Percentiles rank a stretch among this genome's conserved stretches.
These are phyloP conservation scores for Paxillus rubicundulus DNA, from an alignment of 768 basidiomycete species.

Conservation along the genomic window DNA sequence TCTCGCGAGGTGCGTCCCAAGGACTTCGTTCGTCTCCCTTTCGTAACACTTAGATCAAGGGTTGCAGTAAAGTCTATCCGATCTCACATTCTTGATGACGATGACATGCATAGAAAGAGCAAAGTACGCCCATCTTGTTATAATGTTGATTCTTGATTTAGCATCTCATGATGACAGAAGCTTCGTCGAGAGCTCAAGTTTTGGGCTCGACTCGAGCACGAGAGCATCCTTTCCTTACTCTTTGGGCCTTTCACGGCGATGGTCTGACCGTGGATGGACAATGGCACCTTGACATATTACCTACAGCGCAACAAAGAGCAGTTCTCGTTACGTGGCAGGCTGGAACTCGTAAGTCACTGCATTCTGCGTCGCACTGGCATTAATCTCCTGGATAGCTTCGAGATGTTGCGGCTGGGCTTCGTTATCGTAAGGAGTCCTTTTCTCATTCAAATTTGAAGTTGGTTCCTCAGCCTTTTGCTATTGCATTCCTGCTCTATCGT, in stretches of 20 bases:
- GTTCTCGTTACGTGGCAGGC: conserved; percentile 6
- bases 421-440: conserved; percentile 8
- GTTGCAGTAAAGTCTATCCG: conserved; percentile 9
- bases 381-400: conserved; percentile 4
- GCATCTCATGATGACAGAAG: conserved; percentile 7
- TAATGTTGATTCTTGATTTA: background rate
- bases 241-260: conserved; percentile 27
- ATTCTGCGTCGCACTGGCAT: no score
- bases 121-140: background rate
- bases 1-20: conserved; percentile 17
- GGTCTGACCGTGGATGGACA: conserved; percentile 28
- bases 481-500: conserved; percentile 18
- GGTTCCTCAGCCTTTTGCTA: background rate
- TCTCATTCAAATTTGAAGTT: background rate
- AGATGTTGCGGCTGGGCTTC: conserved; percentile 11
- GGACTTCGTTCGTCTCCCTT: no score
- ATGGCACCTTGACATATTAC: conserved; percentile 22
- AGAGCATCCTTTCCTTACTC: conserved; percentile 21
- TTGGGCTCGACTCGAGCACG: conserved; percentile 23
- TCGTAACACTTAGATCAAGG: background rate
- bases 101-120: conserved; percentile 6
- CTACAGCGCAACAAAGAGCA: conserved; percentile 7
- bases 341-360: conserved; percentile 14
- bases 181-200: conserved; percentile 23
- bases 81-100: conserved; percentile 1